Base-by-base conservation (phyloP, 2,329 filamentous ascomycete genomes). In the Botryotinia narcissicola region DNA sequence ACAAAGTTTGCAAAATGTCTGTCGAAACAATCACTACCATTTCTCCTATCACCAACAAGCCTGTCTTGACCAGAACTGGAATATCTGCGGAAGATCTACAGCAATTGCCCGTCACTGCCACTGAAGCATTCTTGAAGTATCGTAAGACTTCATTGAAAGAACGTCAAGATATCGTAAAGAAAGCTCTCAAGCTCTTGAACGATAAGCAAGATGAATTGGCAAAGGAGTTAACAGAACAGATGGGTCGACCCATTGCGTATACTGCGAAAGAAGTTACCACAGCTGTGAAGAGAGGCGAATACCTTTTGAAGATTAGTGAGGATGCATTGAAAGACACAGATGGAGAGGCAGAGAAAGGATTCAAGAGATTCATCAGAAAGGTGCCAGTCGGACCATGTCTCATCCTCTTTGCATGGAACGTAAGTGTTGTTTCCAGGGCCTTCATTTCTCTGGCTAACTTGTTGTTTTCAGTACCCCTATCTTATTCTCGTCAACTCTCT, bases 341-440 rank as follows among this genome's bases (percentile, higher is more conserved):
- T 44, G 95, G 95, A 14, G 93, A 97, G 81, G 83, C 89, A 3
- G 94, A 98, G 83, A 89, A 92, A 80, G 95, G 95, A 0, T 98
- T 97, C 86, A 94, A 91, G 84, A 88, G 95, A 77, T 98, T 93
- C 81, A 94, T 98, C 81, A 91, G 91, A 82, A 97, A 97, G 83
- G 89, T 93, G 14, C 93, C 95, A 0, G 89, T 98, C 70, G 95
- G 95, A 0, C 94, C 94, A 18, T 92, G 96, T 25, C 87, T 98
- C 74, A 88, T 98, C 77, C 89, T 98, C 75, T 98, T 98, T 83
- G 92, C 95, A 0, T 98, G 95, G 95, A 98, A 98, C 84, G 94
- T 96, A 84, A 84, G 93, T 87, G 16, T 29, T 18, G 22, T 40
- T 51, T 60, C 22, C 29, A 4, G 2, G 66, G 74, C 40, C 73